These are phyloP conservation scores for Pleurotus sapidus DNA, from an alignment of 768 basidiomycete genomes.

Conservation along the genomic window DNA sequence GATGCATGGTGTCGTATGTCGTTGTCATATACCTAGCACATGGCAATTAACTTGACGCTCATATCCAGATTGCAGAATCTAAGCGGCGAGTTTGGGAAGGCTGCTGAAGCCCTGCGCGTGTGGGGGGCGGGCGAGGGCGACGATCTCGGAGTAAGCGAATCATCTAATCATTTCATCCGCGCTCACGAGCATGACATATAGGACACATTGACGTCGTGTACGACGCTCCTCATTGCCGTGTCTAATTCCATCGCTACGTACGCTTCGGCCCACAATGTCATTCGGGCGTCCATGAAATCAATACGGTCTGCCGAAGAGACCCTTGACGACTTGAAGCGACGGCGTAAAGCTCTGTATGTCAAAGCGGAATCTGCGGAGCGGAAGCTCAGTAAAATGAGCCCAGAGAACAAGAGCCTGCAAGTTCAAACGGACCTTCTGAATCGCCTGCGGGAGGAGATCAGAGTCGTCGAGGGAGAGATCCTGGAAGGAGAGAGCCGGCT, in stretches of 20 bases:
- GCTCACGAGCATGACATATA: not conserved
- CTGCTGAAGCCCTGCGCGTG: slow-evolving; percentile 61
- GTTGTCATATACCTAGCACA: no score
- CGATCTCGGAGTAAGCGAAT: slow-evolving; percentile 62
- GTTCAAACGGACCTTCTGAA: no score
- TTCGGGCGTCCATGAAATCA: slow-evolving; percentile 76
- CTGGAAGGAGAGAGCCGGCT: no score
- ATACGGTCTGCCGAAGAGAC: slow-evolving; percentile 83
- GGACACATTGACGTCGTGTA: slow-evolving; percentile 71
- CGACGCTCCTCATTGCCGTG: slow-evolving; percentile 64
- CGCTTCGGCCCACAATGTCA: slow-evolving; percentile 63
- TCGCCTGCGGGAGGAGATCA: no score
- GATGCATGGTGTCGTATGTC: no score
- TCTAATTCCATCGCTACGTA: slow-evolving; percentile 66
- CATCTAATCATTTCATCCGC: not conserved
- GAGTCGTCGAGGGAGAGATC: no score
- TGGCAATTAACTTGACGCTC: no score
- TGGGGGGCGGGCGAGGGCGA: slow-evolving; percentile 86
- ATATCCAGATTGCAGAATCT: no score
- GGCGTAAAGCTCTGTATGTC: slow-evolving; percentile 59
- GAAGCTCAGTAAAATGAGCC: slow-evolving; percentile 87
- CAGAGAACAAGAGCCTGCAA: no score
- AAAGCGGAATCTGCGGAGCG: slow-evolving; percentile 84
- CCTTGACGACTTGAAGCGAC: slow-evolving; percentile 72
- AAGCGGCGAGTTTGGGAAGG: no score